A percentile compares a stretch with the other conserved stretches of the same genome.
These are phyloP conservation scores for Microascus cirrosus DNA, from an alignment of 2,329 filamentous ascomycete species.

Conservation along the genomic window DNA sequence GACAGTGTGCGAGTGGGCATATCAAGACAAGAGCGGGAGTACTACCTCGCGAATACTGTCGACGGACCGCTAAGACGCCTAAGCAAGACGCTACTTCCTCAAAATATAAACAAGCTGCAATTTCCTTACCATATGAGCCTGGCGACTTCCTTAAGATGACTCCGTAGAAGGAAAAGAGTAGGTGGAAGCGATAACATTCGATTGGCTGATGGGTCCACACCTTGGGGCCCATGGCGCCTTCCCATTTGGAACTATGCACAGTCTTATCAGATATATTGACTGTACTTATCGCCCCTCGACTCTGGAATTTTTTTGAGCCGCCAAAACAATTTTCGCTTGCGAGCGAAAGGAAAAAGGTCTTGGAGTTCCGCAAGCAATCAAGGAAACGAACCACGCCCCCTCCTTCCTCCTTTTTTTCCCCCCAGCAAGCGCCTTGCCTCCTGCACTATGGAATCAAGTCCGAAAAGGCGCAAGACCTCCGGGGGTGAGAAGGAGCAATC, in stretches of 20 bases:
- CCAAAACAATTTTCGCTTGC: neutral
- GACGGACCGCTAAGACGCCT: no score
- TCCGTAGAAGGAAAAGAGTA: no score
- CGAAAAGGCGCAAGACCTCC: constrained; percentile 37
- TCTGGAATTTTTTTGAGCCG: neutral
- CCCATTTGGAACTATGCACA: neutral
- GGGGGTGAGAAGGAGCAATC: constrained; percentile 18
- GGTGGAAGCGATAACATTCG: no score
- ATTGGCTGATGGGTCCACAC: no score
- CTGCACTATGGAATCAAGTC: constrained; percentile 29
- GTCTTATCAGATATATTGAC: neutral
- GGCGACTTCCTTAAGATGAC: no score
- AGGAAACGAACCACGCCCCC: neutral
- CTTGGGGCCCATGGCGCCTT: no score
- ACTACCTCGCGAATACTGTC: no score
- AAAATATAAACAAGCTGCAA: no score
- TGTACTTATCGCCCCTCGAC: neutral
- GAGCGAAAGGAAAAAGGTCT: neutral
- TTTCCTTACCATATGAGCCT: no score
- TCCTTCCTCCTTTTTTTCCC: neutral
- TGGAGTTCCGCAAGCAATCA: neutral
- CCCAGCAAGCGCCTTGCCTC: neutral
- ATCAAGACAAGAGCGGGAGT: no score
- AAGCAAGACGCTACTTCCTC: no score
- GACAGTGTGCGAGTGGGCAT: no score